Base-by-base conservation (phyloP, 2,329 filamentous ascomycete species). In the Trichoderma sp. region DNA sequence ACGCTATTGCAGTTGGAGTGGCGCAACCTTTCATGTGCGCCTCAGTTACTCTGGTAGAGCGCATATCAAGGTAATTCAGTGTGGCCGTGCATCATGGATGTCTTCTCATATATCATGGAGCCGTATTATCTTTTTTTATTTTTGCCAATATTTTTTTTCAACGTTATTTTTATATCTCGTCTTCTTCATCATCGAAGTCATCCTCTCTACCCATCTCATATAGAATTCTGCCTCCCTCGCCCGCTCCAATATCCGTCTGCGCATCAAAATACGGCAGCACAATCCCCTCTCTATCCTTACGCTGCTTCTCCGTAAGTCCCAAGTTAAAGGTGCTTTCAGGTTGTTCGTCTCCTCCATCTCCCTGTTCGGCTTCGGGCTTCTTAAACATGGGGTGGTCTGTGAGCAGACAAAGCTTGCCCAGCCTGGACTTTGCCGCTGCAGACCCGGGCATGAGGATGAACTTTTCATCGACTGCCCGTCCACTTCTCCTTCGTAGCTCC, bases 181-280 rank as follows among this genome's bases (percentile, higher is more conserved):
- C 95, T 78, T 98, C 94, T 78, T 97, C 94, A 72, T 97, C 95
- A 76, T 97, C 95, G 83, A 98, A 98, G 80, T 98, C 94, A 81
- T 99, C 96, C 83, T 98, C 96, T 74, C 90, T 89, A 1, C 95
- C 95, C 93, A 98, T 97, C 76, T 98, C 95, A 80, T 99, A 99
- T 78, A 99, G 79, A 75, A 99, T 99, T 73, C 95, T 88, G 0
- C 96, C 96, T 5, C 96, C 95, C 77, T 97, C 94, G 0, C 95
- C 95, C 0, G 89, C 87, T 1, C 90, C 91, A 66, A 90, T 87
- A 62, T 91, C 92, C 68, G 90, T 93, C 86, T 99, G 96, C 28
- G 96, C 96, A 84, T 99, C 96, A 82, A 97, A 98, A 80, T 99
- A 98, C 18, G 96, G 96, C 81, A 98, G 80, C 53, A 98, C 93